phyloP scores from a whole-genome alignment of 495 filamentous ascomycete genomes.

The Rhizodiscina lignyota region DNA sequence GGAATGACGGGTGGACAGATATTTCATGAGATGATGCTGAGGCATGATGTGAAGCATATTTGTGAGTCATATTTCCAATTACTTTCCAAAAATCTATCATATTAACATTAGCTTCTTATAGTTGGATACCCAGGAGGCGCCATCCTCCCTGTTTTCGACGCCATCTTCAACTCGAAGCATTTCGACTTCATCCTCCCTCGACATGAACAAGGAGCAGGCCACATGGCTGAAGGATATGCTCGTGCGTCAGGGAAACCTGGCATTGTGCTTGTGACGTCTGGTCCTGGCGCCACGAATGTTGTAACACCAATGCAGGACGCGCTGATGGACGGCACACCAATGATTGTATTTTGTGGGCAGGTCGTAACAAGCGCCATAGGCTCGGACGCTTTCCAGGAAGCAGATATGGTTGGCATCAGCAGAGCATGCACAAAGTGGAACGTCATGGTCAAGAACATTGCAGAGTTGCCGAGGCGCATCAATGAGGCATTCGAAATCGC shows the following conservation, averaged over 20 bases:
- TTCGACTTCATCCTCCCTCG: conserved; percentile 65
- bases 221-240: conserved; percentile 71
- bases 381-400: conserved; percentile 69
- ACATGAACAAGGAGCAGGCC: conserved; percentile 68
- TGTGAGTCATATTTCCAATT: conserved; percentile 17
- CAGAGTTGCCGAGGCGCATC: conserved; percentile 59
- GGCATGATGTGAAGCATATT: conserved; percentile 80
- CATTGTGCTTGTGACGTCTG: conserved; percentile 65
- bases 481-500: conserved; percentile 81
- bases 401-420: conserved; percentile 61
- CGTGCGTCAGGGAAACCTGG: conserved; percentile 58
- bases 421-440: conserved; percentile 75
- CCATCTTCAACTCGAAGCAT: conserved; percentile 65
- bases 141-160: conserved; percentile 73
- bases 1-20: conserved; percentile 92
- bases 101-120: conserved; percentile 12
- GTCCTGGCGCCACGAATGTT: conserved; percentile 64
- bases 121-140: conserved; percentile 65
- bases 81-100: conserved; percentile 3
- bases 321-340: conserved; percentile 59
- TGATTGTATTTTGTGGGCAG: conserved; percentile 70
- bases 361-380: conserved; percentile 57
- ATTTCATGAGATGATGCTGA: conserved; percentile 97
- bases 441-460: conserved; percentile 66
- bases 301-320: conserved; percentile 68